Evolutionary conservation across 1,284 basidiomycete species (phyloP), one percentile per base, ranked within the genome.

Genomic region (Sanguinoderma infundibulare): DNA sequence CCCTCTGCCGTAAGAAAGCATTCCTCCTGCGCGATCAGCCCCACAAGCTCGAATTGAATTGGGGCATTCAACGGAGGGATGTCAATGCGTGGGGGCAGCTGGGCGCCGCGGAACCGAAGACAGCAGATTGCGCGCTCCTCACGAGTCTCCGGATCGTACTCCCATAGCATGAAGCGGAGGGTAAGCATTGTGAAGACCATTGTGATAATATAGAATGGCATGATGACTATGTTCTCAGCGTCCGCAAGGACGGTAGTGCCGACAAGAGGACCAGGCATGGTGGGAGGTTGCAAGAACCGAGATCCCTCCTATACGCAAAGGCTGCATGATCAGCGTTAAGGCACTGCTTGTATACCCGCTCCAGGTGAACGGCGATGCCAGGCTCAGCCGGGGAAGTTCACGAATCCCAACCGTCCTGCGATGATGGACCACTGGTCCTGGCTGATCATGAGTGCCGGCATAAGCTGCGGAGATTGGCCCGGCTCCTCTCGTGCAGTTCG

Each of bases 371-470:
- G 0, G 87, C 90, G 36, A 84, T 78, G 15, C 71, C 84, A 5
- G 88, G 88, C 3, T 83, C 85, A 17, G 81, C 79, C 86, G 3
- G 84, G 83, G 62, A 90, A 87, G 53, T 85, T 78, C 2, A 86
- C 79, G 66, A 87, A 86, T 7, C 86, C 87, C 70, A 92, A 76
- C 39, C 80, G 81, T 12, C 80, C 89, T 12, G 83, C 90, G 61
- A 92, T 83, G 49, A 86, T 74, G 14, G 81, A 70, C 91, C 90
- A 92, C 57, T 80, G 63, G 28, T 90, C 87, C 20, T 81, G 81
- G 4, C 10, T 5, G 5, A 51, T 22, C 32, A 32, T 22, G 32
- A 51, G 49, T 20, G 9, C 35, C 8, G 30, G 32, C 2, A 51
- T 20, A 34, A 51, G 30, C 49, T 51, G 49, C 10, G 20, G 15